phyloP scores from a whole-genome alignment of 176 grass and related monocot species.

The Elymus sibiricus region DNA sequence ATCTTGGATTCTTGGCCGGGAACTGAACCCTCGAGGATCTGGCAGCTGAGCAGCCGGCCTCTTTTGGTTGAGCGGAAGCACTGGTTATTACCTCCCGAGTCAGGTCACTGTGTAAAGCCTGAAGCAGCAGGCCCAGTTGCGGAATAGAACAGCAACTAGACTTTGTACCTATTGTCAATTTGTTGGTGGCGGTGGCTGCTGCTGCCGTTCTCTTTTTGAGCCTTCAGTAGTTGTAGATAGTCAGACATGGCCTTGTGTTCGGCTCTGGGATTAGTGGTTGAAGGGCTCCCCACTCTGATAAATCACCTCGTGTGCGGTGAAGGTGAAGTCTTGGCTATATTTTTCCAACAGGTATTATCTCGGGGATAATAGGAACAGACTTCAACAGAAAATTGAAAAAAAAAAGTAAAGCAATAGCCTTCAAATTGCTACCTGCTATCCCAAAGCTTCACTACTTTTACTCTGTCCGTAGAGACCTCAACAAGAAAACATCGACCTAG shows the following conservation, averaged over 20 bases:
- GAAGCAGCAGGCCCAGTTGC: conserved; percentile 4
- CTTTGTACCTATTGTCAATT: background rate
- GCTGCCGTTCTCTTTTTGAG: background rate
- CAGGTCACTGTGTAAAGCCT: conserved; percentile 5
- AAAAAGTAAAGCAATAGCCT: background rate
- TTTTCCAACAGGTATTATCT: background rate
- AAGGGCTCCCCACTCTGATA: background rate
- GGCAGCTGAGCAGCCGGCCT: conserved; percentile 29
- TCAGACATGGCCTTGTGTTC: background rate
- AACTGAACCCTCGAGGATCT: conserved; percentile 15
- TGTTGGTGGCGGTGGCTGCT: conserved; percentile 1
- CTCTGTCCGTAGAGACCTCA: no score
- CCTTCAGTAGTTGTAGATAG: background rate
- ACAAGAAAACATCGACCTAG: no score
- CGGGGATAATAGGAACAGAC: no score
- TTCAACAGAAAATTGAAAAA: no score
- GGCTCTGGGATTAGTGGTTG: background rate
- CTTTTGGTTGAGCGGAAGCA: conserved; percentile 29
- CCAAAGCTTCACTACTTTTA: no score
- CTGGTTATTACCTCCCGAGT: conserved; percentile 16
- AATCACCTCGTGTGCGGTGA: background rate
- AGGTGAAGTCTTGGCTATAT: background rate
- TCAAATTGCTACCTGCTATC: background rate
- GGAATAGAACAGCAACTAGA: background rate
- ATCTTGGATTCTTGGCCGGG: conserved; percentile 1